Evolutionary conservation across 2,329 filamentous ascomycete species (phyloP).

Genomic region (Cylindrodendrum hubeiense): DNA sequence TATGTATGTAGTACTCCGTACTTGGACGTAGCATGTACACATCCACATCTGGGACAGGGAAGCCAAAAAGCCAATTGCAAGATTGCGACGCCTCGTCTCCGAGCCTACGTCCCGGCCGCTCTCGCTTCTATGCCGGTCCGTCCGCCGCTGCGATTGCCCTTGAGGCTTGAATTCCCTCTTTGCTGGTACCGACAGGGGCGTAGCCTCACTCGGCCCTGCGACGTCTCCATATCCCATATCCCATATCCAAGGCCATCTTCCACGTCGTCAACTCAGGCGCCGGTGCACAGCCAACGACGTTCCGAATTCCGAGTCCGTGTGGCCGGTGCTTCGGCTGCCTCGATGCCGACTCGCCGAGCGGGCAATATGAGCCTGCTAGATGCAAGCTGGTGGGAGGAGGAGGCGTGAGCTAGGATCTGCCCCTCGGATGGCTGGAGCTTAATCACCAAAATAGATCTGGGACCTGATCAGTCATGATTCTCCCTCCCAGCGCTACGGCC

Average conservation of each 20-base stretch:
- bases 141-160: conserved; percentile 24
- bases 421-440: conserved; percentile 17
- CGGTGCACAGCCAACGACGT: not conserved
- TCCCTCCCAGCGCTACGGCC: not conserved
- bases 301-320: not conserved
- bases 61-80: conserved; percentile 22
- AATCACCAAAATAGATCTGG: conserved; percentile 26
- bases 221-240: not conserved
- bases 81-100: conserved; percentile 25
- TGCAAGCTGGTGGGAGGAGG: conserved; percentile 6
- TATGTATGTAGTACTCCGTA: too few species aligned
- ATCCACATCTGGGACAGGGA: conserved; percentile 23
- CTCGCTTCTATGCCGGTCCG: conserved; percentile 30
- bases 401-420: conserved; percentile 3
- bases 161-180: not conserved
- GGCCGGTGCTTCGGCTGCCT: not conserved
- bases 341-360: not conserved
- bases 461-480: conserved; percentile 14
- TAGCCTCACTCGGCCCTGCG: not conserved
- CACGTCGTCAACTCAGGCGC: not conserved
- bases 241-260: not conserved
- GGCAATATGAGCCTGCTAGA: not conserved
- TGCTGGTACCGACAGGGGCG: conserved; percentile 5
- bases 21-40: not conserved
- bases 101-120: conserved; percentile 16